Evolutionary conservation across 441 rosid genomes (phyloP).

Genomic region (Pelargonium australe): DNA sequence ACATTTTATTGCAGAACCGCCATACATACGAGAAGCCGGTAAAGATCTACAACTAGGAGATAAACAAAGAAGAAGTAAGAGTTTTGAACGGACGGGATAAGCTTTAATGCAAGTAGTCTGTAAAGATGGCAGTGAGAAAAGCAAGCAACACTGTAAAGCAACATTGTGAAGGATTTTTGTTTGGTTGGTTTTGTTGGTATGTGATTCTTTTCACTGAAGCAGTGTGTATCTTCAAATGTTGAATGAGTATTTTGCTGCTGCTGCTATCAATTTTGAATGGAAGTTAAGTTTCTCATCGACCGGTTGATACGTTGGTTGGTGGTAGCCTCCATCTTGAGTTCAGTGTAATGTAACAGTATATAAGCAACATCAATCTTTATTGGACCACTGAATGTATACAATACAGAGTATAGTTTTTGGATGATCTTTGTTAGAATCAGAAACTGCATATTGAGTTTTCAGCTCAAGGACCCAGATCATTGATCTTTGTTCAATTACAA

Average conservation of each 20-base stretch:
- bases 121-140: slow-evolving; percentile 1
- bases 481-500: too few relatives aligned
- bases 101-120: slow-evolving; percentile 5
- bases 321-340: slow-evolving; percentile 10
- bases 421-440: slow-evolving; percentile 5
- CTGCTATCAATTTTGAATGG: slow-evolving; percentile 11
- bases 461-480: too few relatives aligned
- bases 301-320: background rate
- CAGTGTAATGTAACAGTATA: slow-evolving; percentile 26
- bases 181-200: slow-evolving; percentile 5
- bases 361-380: slow-evolving; percentile 20
- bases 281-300: background rate
- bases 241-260: background rate
- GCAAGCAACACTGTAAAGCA: background rate
- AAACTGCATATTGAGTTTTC: too few relatives aligned
- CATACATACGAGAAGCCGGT: slow-evolving; percentile 58
- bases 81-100: background rate
- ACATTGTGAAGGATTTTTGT: background rate
- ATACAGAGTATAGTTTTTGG: slow-evolving; percentile 27
- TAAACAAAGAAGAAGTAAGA: background rate
- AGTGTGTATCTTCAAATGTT: background rate
- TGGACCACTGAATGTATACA: slow-evolving; percentile 20
- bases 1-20: slow-evolving; percentile 46
- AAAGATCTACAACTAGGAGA: slow-evolving; percentile 47
- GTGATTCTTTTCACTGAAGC: background rate